Conservation (phyloP, 176 grass and related monocot species). For the Musa schizocarpa region DNA sequence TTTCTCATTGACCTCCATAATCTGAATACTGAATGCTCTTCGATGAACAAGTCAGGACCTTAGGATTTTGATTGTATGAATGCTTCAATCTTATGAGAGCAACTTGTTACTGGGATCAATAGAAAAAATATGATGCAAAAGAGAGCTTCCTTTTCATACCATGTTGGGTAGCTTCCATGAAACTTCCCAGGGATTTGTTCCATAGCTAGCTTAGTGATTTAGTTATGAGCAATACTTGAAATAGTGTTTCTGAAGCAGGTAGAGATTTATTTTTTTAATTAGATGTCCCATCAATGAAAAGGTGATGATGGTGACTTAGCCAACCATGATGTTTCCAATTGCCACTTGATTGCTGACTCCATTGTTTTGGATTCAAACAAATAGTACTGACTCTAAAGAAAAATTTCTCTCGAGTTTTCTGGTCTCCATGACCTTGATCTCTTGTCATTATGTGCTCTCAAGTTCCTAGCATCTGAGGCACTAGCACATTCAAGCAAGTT, state of each 20-base stretch:
- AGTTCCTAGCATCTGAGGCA: background rate
- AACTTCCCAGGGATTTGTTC: background rate
- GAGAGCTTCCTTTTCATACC: no score
- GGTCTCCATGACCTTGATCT: background rate
- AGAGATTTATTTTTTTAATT: background rate
- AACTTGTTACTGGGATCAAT: background rate
- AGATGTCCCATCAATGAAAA: background rate
- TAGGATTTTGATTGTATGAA: background rate
- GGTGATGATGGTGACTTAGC: background rate
- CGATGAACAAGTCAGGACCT: no score
- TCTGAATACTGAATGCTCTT: no score
- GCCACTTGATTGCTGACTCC: background rate
- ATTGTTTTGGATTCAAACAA: background rate
- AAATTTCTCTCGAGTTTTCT: background rate
- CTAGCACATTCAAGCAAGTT: background rate
- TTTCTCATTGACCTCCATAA: no score
- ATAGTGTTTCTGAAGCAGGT: background rate
- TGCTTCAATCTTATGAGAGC: background rate
- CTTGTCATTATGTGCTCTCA: background rate
- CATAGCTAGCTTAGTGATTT: background rate
- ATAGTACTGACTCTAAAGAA: background rate
- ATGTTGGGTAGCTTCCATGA: background rate
- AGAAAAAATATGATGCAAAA: no score
- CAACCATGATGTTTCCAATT: constrained; percentile 5
- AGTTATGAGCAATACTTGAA: background rate